Percentiles rank a stretch among this genome's conserved stretches.
Evolutionary conservation across 495 filamentous ascomycete species (phyloP).

Genomic region (Penicillium lividum): DNA sequence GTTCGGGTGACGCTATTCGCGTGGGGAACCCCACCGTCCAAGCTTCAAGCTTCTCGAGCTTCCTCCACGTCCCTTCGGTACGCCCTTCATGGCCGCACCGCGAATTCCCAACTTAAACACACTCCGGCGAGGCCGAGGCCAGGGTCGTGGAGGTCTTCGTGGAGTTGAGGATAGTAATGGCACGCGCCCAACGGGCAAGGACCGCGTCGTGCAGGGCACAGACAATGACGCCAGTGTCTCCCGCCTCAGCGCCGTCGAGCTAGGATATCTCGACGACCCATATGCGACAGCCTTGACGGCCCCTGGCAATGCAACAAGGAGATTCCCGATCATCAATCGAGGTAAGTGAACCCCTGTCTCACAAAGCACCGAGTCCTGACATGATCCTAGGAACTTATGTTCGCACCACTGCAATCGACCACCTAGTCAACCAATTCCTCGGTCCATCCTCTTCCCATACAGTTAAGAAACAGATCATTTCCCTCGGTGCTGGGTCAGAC

Average conservation of each 20-base stretch:
- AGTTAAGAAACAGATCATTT: constrained; percentile 77
- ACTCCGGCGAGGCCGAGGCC: constrained; percentile 55
- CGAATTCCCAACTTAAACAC: constrained; percentile 77
- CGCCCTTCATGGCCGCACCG: constrained; percentile 61
- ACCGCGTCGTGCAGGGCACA: constrained; percentile 76
- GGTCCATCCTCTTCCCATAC: constrained; percentile 22
- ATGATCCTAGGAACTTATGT: constrained; percentile 78
- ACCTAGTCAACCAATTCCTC: constrained; percentile 73
- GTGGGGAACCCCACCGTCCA: constrained; percentile 18
- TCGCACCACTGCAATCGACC: constrained; percentile 83
- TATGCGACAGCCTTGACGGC: constrained; percentile 70
- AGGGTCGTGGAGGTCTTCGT: constrained; percentile 38
- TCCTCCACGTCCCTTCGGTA: constrained; percentile 18
- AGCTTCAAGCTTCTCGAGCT: constrained; percentile 19
- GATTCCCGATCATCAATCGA: constrained; percentile 90
- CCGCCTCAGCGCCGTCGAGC: constrained; percentile 79
- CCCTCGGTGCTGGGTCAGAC: constrained; percentile 91
- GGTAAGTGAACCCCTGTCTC: constrained; percentile 48
- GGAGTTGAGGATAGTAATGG: constrained; percentile 27
- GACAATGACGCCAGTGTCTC: constrained; percentile 90
- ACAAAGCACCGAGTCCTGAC: background rate
- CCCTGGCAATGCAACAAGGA: constrained; percentile 45
- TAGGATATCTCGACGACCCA: constrained; percentile 84
- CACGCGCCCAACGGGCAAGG: constrained; percentile 38
- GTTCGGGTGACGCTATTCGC: constrained; percentile 11